Percentiles rank a stretch among this genome's conserved stretches.
phyloP scores from a whole-genome alignment of 176 grass and related monocot species.

The Dactylis glomerata region DNA sequence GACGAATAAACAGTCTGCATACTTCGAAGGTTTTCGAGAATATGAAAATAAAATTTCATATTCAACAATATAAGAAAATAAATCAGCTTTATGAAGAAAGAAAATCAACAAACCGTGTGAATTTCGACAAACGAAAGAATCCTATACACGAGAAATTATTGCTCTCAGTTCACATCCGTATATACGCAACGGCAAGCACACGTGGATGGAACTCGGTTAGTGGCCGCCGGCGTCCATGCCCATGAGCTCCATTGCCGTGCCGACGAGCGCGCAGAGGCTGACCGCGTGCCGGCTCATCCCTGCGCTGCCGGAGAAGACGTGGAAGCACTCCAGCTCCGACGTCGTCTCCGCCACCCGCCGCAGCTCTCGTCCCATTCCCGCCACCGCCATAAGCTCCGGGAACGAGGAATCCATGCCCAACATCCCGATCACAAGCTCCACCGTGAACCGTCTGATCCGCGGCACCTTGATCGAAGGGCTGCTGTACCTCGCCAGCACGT shows the following conservation, averaged over 20 bases:
- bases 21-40: neutral
- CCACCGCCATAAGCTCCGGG: constrained; percentile 19
- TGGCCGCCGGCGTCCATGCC: neutral
- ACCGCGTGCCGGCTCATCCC: constrained; percentile 48
- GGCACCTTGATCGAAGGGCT: constrained; percentile 53
- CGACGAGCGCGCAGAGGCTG: constrained; percentile 40
- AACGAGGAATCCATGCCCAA: constrained; percentile 16
- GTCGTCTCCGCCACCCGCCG: constrained; percentile 53
- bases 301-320: constrained; percentile 65
- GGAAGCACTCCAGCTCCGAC: constrained; percentile 72
- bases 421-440: constrained; percentile 48
- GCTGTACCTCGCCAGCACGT: constrained; percentile 32
- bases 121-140: neutral
- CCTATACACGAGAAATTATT: neutral
- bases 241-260: constrained; percentile 37
- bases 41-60: neutral
- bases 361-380: constrained; percentile 36
- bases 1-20: neutral
- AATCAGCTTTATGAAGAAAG: neutral
- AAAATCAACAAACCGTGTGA: neutral
- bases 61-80: too few species aligned
- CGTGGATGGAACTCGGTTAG: neutral
- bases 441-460: constrained; percentile 44
- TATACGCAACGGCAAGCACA: constrained; percentile 12
- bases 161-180: neutral